Evolutionary conservation across 441 rosid species (phyloP), one percentile per base, ranked within the genome.

Genomic region (Erysimum cheiri): DNA sequence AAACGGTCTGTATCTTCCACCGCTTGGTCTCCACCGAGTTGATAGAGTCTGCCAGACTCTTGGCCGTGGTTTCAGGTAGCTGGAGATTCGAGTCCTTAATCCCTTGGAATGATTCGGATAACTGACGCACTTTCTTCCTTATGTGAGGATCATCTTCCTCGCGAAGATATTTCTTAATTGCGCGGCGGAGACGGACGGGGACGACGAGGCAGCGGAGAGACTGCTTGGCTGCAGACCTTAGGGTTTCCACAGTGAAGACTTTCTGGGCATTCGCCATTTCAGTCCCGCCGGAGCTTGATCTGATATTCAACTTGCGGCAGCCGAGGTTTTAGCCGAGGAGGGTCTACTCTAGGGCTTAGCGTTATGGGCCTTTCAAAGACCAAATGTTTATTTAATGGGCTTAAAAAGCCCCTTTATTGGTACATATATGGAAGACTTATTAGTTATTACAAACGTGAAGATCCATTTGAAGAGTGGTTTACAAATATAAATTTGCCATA

Each of bases 131-230:
- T 62, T 83, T 94, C 81, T 91, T 88, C 82, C 77, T 87, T 74
- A 94, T 80, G 78, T 85, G 87, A 0, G 97, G 98, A 65, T 85
- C 92, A 17, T 86, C 92, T 75, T 82, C 88, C 77, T 94, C 98
- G 67, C 87, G 87, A 70, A 94, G 82, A 77, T 85, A 88, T 72
- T 71, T 83, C 71, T 90, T 87, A 48, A 94, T 92, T 33, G 99
- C 98, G 33, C 91, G 86, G 54, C 96, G 94, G 75, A 94, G 98
- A 61, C 85, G 82, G 54, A 86, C 95, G 48, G 96, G 96, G 36
- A 90, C 80, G 31, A 80, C 54, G 57, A 84, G 92, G 78, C 96
- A 90, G 2, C 96, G 79, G 28, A 77, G 64, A 4, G 96, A 92
- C 60, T 87, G 97, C 64, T 77, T 90, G 22, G 97, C 87, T 10